Percentiles rank a stretch among this genome's conserved stretches.
Conservation (phyloP, 768 basidiomycete genomes). For the Obba rivulosa region DNA sequence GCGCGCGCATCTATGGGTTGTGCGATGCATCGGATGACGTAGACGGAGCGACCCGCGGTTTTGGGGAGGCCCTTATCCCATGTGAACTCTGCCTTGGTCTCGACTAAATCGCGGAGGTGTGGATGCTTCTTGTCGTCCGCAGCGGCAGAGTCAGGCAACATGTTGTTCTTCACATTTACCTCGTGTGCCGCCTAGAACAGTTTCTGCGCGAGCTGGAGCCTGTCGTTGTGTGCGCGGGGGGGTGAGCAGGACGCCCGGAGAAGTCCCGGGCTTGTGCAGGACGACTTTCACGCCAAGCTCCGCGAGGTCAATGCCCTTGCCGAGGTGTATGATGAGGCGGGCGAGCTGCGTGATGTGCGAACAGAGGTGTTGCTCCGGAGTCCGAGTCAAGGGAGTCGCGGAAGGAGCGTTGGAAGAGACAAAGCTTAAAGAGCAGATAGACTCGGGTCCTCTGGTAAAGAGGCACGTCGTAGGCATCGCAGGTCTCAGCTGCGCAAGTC, state of each 20-base stretch:
- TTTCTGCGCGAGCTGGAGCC: constrained; percentile 17
- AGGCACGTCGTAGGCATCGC: too few species aligned
- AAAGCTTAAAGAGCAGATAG: too few species aligned
- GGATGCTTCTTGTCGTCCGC: constrained; percentile 27
- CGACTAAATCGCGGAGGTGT: constrained; percentile 26
- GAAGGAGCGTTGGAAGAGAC: too few species aligned
- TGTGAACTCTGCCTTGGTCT: constrained; percentile 25
- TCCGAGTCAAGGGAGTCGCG: too few species aligned
- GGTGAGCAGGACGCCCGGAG: constrained; percentile 16
- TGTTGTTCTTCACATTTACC: constrained; percentile 19
- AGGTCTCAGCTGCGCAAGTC: too few species aligned
- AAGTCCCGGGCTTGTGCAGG: neutral
- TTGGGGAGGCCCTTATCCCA: constrained; percentile 16
- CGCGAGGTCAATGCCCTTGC: neutral
- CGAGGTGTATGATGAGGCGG: neutral
- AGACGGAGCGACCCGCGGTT: constrained; percentile 24
- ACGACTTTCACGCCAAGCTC: neutral
- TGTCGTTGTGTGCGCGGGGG: constrained; percentile 24
- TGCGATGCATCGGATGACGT: constrained; percentile 26
- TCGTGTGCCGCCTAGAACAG: constrained; percentile 18
- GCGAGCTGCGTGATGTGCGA: neutral
- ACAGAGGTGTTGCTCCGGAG: neutral
- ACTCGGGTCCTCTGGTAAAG: too few species aligned
- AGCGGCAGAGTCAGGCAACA: constrained; percentile 21
- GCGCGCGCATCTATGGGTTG: too few species aligned